Evolutionary conservation across 2,329 filamentous ascomycete genomes (phyloP).

Genomic region (Penicillium nordicum): DNA sequence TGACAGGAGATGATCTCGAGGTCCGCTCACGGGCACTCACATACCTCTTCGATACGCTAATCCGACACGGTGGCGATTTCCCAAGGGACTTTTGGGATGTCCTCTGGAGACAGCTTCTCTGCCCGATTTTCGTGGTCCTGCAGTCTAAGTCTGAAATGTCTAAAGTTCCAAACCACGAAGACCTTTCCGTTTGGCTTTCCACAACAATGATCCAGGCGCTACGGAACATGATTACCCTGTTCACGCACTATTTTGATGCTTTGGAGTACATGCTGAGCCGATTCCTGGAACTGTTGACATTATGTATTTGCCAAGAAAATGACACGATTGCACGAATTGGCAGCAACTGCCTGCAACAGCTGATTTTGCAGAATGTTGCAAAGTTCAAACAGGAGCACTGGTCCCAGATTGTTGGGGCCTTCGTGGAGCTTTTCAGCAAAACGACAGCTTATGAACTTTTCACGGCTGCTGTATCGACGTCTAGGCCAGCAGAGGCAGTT

Average conservation of each 20-base stretch:
- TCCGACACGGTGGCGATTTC: slow-evolving; percentile 86
- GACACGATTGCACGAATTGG: slow-evolving; percentile 97
- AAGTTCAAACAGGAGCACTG: slow-evolving; percentile 88
- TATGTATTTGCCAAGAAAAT: slow-evolving; percentile 99
- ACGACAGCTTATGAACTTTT: slow-evolving; percentile 96
- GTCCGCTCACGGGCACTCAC: slow-evolving; percentile 83
- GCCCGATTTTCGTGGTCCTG: slow-evolving; percentile 97
- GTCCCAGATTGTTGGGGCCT: slow-evolving; percentile 90
- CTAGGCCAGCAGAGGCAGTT: slow-evolving; percentile 35
- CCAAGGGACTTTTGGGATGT: slow-evolving; percentile 97
- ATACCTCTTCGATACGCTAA: slow-evolving; percentile 92
- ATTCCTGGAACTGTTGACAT: slow-evolving; percentile 88
- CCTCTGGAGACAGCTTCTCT: slow-evolving; percentile 92
- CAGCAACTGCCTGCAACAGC: slow-evolving; percentile 94
- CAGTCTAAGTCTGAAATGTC: slow-evolving; percentile 95
- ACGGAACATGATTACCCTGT: slow-evolving; percentile 96
- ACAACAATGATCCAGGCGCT: slow-evolving; percentile 99
- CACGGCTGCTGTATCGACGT: slow-evolving; percentile 64
- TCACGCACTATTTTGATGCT: slow-evolving; percentile 96
- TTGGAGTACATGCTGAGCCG: slow-evolving; percentile 97
- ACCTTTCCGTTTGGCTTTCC: slow-evolving; percentile 96
- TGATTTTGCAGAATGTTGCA: slow-evolving; percentile 92
- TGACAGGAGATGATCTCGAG: slow-evolving; percentile 98
- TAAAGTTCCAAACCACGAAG: slow-evolving; percentile 92
- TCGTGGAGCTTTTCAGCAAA: slow-evolving; percentile 90